A percentile compares a stretch with the other conserved stretches of the same genome.
Evolutionary conservation across 73 alveolate species (phyloP).

Genomic region (Stentor coeruleus): DNA sequence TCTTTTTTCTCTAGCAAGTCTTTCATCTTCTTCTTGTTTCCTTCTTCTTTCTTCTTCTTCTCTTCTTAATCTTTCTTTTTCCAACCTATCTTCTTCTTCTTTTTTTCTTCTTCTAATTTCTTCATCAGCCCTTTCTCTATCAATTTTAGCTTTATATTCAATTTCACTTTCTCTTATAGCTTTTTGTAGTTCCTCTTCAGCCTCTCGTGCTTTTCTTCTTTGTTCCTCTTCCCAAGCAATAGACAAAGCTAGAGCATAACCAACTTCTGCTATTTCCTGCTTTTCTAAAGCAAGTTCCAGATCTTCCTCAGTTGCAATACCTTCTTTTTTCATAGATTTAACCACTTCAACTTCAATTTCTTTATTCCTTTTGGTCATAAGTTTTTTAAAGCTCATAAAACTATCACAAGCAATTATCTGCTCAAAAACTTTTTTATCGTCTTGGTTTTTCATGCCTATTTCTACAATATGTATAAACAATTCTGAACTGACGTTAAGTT

Average conservation of each 20-base stretch:
- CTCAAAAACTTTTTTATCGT: no score
- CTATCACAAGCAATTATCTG: constrained; percentile 51
- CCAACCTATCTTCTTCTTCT: not conserved
- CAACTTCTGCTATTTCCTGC: constrained; percentile 29
- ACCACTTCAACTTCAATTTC: constrained; percentile 75
- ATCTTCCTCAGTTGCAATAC: no score
- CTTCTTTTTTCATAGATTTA: no score
- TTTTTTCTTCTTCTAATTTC: not conserved
- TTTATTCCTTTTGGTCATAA: constrained; percentile 73
- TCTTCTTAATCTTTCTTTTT: not conserved
- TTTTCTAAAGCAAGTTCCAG: no score
- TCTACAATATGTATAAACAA: no score
- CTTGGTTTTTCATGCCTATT: no score
- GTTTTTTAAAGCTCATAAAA: constrained; percentile 60
- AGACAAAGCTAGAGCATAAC: constrained; percentile 24
- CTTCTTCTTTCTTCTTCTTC: not conserved
- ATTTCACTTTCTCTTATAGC: constrained; percentile 34
- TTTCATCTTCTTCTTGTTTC: not conserved
- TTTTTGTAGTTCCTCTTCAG: constrained; percentile 39
- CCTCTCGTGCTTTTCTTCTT: constrained; percentile 31
- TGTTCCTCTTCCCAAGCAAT: constrained; percentile 28
- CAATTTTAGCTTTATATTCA: not conserved
- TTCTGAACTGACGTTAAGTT: no score
- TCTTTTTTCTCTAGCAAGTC: not conserved
- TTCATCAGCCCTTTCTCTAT: not conserved